Evolutionary conservation across 768 basidiomycete species (phyloP).

Genomic region (Lyophyllum decastes): DNA sequence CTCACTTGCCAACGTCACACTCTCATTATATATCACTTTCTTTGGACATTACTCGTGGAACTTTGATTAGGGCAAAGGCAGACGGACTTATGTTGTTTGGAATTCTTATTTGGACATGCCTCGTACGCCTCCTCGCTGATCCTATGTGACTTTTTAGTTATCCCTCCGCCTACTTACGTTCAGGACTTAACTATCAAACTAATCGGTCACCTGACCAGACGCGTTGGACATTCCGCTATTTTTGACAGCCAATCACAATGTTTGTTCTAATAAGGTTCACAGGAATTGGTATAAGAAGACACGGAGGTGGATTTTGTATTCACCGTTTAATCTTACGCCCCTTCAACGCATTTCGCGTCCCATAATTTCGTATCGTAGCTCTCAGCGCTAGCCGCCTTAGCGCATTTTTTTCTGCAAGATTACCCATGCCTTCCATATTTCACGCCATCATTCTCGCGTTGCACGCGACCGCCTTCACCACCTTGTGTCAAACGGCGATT

Average conservation of each 20-base stretch:
- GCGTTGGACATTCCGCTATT: constrained; percentile 6
- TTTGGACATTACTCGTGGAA: constrained; percentile 1
- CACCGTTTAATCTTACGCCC: constrained; percentile 10
- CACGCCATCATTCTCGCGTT: constrained; percentile 41
- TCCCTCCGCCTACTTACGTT: not conserved
- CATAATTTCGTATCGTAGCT: constrained; percentile 8
- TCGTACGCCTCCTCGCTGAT: not conserved
- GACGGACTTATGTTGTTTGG: not conserved
- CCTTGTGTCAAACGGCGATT: constrained; percentile 26
- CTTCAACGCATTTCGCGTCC: constrained; percentile 15
- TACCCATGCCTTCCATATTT: constrained; percentile 32
- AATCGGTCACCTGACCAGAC: constrained; percentile 9
- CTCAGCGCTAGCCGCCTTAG: constrained; percentile 31
- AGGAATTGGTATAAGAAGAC: constrained; percentile 12
- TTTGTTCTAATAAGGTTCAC: constrained; percentile 20
- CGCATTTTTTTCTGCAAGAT: constrained; percentile 17
- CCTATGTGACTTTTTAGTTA: not conserved
- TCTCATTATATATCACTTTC: constrained; percentile 1
- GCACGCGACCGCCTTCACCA: constrained; percentile 39
- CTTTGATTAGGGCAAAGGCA: not conserved
- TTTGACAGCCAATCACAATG: constrained; percentile 19
- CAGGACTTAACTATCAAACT: not conserved
- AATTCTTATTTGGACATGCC: not conserved
- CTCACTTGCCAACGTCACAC: not conserved
- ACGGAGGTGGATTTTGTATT: not conserved